Conservation (phyloP, 345 rosid species). For the Aquilaria sinensis region DNA sequence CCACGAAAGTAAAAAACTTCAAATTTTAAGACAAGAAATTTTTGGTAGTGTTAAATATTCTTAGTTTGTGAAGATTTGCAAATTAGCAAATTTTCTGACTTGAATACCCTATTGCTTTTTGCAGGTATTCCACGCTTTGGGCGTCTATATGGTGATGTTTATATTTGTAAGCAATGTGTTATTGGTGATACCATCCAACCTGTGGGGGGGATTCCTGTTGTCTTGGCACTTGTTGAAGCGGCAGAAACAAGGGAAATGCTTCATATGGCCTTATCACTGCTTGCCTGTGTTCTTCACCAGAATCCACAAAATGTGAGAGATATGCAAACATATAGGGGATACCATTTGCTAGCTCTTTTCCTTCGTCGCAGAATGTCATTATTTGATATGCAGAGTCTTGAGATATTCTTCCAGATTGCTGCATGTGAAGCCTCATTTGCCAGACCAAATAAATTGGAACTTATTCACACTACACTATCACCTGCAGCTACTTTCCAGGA, state of each 20-base stretch:
- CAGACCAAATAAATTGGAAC: slow-evolving; percentile 69
- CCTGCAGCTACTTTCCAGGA: slow-evolving; percentile 44
- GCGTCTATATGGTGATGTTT: slow-evolving; percentile 69
- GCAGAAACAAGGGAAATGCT: slow-evolving; percentile 88
- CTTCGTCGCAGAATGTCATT: slow-evolving; percentile 73
- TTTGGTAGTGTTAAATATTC: too few species aligned
- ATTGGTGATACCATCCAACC: slow-evolving; percentile 82
- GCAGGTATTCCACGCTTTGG: slow-evolving; percentile 92
- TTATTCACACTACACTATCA: slow-evolving; percentile 25
- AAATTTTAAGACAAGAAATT: background rate
- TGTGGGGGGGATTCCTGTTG: slow-evolving; percentile 77
- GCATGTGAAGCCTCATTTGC: slow-evolving; percentile 95
- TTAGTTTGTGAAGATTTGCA: too few species aligned
- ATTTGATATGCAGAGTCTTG: slow-evolving; percentile 89
- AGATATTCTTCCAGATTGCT: slow-evolving; percentile 87
- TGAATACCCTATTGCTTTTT: slow-evolving; percentile 1
- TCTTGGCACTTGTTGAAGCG: slow-evolving; percentile 81
- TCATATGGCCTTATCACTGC: slow-evolving; percentile 80
- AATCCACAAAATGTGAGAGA: slow-evolving; percentile 87
- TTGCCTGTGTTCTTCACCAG: slow-evolving; percentile 83
- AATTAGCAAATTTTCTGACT: slow-evolving; percentile 1
- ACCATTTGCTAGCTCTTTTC: slow-evolving; percentile 87
- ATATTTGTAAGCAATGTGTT: slow-evolving; percentile 70
- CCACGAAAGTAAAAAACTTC: too few species aligned
- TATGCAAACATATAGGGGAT: slow-evolving; percentile 89